These are phyloP conservation scores for Coemansia nantahalensis DNA, from an alignment of 192 early-diverging fungal species.

Conservation along the genomic window DNA sequence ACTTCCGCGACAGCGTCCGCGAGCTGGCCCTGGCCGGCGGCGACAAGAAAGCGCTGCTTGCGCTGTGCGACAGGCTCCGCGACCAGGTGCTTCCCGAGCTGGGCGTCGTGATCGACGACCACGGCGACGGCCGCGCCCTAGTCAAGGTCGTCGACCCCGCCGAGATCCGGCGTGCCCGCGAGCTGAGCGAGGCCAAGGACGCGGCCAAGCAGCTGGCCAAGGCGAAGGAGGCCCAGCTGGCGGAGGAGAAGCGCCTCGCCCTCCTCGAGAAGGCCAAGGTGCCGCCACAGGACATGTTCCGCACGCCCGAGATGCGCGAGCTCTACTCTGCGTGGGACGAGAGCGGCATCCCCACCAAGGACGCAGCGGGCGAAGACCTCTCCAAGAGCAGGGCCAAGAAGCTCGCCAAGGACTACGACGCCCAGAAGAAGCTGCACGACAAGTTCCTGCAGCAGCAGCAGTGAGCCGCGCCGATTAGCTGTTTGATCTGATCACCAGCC, in stretches of 20 bases:
- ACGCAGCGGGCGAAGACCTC: conserved; percentile 78
- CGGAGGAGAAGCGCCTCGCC: conserved; percentile 65
- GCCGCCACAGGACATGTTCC: conserved; percentile 82
- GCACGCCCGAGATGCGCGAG: conserved; percentile 53
- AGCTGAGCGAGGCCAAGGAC: conserved; percentile 62
- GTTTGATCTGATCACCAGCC: background rate
- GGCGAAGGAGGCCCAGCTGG: conserved; percentile 61
- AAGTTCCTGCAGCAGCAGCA: conserved; percentile 74
- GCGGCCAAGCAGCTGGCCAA: conserved; percentile 61
- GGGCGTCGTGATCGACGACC: conserved; percentile 92
- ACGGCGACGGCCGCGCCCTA: conserved; percentile 89
- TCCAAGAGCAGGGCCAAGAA: conserved; percentile 85
- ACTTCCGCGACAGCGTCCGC: conserved; percentile 88
- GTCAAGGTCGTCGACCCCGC: conserved; percentile 85
- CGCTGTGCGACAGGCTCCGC: conserved; percentile 81
- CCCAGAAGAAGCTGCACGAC: conserved; percentile 85
- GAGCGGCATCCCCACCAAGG: conserved; percentile 82
- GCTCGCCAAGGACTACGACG: conserved; percentile 80
- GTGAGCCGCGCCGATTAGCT: no score
- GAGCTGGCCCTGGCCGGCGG: conserved; percentile 59
- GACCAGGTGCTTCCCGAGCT: conserved; percentile 84
- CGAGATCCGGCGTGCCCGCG: conserved; percentile 63
- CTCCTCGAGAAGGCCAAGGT: conserved; percentile 75
- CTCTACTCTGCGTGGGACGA: conserved; percentile 80
- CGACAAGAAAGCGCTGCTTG: conserved; percentile 62